A percentile compares a stretch with the other conserved stretches of the same genome.
These are phyloP conservation scores for Pelagomonas calceolata DNA, from an alignment of 108 stramenopile genomes.

Conservation along the genomic window DNA sequence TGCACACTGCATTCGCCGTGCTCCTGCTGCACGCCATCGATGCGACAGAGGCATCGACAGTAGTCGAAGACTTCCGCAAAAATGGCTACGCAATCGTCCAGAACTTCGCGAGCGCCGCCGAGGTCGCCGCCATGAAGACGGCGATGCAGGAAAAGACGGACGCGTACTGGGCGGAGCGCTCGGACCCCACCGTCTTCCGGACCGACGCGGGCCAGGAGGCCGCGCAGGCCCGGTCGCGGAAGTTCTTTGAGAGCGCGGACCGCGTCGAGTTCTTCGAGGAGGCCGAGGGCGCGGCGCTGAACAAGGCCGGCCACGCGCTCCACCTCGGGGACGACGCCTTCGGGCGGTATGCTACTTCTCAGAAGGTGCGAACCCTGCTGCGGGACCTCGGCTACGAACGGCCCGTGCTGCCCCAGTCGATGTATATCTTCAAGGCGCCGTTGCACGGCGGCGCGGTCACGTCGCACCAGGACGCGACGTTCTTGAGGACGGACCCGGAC, in stretches of 20 bases:
- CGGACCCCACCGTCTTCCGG: constrained; percentile 43
- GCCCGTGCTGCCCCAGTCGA: constrained; percentile 74
- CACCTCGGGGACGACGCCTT: constrained; percentile 46
- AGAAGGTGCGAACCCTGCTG: constrained; percentile 43
- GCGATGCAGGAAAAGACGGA: constrained; percentile 48
- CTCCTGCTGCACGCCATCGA: no score
- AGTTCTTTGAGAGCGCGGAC: constrained; percentile 68
- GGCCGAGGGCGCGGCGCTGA: constrained; percentile 58
- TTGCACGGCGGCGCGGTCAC: constrained; percentile 65
- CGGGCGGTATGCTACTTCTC: constrained; percentile 45
- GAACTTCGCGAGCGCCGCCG: constrained; percentile 13
- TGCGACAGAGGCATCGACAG: no score
- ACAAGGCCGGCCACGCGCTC: constrained; percentile 82
- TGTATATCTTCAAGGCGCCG: constrained; percentile 91
- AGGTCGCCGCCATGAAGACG: constrained; percentile 47
- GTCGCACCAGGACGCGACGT: constrained; percentile 83
- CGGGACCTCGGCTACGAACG: constrained; percentile 62
- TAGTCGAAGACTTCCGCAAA: background rate
- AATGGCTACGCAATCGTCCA: background rate
- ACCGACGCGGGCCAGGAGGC: constrained; percentile 59
- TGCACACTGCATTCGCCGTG: no score
- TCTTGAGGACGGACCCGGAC: constrained; percentile 66
- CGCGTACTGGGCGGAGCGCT: constrained; percentile 5
- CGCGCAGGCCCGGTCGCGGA: constrained; percentile 57
- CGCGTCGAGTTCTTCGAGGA: constrained; percentile 65